Evolutionary conservation across 192 early-diverging fungal species (phyloP).

Genomic region (Backusella parvicylindrica): DNA sequence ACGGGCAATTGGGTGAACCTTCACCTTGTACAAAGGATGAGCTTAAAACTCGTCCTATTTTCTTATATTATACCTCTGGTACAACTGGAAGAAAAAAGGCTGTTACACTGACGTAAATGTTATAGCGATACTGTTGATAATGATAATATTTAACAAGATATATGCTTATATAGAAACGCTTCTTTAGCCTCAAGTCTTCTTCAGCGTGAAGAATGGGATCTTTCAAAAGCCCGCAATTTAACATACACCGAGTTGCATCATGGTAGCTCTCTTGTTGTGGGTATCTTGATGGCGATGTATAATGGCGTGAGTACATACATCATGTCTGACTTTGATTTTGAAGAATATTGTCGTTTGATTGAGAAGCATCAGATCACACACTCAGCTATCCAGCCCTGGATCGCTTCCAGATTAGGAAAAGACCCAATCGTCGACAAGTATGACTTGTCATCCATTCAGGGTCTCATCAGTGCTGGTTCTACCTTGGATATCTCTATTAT

Average conservation of each 20-base stretch:
- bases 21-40: slow-evolving; percentile 22
- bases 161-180: neutral
- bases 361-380: slow-evolving; percentile 56
- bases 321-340: slow-evolving; percentile 55
- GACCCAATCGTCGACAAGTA: slow-evolving; percentile 27
- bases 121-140: neutral
- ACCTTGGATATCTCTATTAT: neutral
- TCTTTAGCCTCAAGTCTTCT: neutral
- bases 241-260: neutral
- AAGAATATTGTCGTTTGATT: slow-evolving; percentile 44
- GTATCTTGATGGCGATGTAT: neutral
- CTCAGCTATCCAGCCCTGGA: slow-evolving; percentile 58
- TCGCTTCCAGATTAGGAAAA: slow-evolving; percentile 55
- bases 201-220: neutral
- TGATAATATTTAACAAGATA: neutral
- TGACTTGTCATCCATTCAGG: slow-evolving; percentile 26
- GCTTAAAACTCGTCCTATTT: slow-evolving; percentile 8
- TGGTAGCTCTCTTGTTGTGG: neutral
- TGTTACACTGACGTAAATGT: slow-evolving; percentile 23
- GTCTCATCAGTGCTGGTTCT: neutral
- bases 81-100: slow-evolving; percentile 29
- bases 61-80: slow-evolving; percentile 28
- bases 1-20: slow-evolving; percentile 11
- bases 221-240: neutral
- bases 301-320: neutral